Conservation (phyloP, 805 yeast species). For the Brettanomyces sp. region DNA sequence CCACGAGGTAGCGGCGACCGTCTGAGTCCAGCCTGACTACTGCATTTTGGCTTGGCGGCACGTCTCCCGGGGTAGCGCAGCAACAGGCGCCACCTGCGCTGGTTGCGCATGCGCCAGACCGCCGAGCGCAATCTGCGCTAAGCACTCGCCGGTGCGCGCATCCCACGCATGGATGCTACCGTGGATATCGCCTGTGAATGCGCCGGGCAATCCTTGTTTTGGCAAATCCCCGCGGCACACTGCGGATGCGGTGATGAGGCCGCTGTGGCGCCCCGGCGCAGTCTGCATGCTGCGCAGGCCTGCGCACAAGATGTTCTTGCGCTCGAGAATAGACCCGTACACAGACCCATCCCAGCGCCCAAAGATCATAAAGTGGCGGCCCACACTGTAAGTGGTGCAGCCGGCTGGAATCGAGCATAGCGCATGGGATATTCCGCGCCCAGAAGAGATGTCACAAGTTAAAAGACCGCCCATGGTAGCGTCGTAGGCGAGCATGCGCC, state of each 20-base stretch:
- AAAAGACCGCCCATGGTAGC: slow-evolving; percentile 18
- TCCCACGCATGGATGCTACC: slow-evolving; percentile 27
- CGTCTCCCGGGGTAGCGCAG: background rate
- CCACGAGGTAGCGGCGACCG: slow-evolving; percentile 19
- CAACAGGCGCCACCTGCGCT: background rate
- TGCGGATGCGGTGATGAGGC: slow-evolving; percentile 16
- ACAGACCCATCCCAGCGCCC: slow-evolving; percentile 28
- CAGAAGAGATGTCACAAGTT: slow-evolving; percentile 15
- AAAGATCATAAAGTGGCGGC: slow-evolving; percentile 18
- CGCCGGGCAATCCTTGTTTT: slow-evolving; percentile 20
- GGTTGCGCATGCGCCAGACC: too few relatives aligned
- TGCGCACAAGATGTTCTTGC: slow-evolving; percentile 14
- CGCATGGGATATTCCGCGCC: slow-evolving; percentile 14
- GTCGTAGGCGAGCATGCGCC: slow-evolving; percentile 16
- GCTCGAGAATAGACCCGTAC: slow-evolving; percentile 17
- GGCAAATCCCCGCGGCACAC: slow-evolving; percentile 13
- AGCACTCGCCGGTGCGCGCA: slow-evolving; percentile 11
- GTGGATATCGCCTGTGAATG: slow-evolving; percentile 22
- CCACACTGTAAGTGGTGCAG: slow-evolving; percentile 21
- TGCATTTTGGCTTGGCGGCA: background rate
- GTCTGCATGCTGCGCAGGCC: slow-evolving; percentile 13
- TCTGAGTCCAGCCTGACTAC: slow-evolving; percentile 12
- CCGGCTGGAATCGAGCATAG: slow-evolving; percentile 21
- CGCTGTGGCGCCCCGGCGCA: slow-evolving; percentile 2
- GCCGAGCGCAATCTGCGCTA: background rate